Evolutionary conservation across 306 rosid genomes (phyloP), one percentile per base, ranked within the genome.

Genomic region (Geum urbanum): DNA sequence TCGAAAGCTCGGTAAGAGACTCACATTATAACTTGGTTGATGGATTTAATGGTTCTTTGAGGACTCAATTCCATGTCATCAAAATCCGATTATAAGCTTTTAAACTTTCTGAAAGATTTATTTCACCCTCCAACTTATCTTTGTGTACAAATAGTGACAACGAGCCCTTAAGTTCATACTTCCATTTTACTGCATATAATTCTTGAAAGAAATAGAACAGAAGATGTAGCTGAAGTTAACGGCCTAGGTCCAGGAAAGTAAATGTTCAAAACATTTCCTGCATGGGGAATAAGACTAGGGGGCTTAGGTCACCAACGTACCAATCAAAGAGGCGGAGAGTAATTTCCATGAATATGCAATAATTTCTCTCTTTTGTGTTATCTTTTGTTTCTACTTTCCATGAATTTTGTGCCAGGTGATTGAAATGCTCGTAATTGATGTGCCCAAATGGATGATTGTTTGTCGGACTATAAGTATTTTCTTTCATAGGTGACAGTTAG

Each of bases 371-470:
- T 14, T 22, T 70, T 72, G 7, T 41, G 0, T n/a, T 27, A 16
- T 32, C 49, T 66, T 66, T 19, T 9, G 24, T 16, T 19, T 47
- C 24, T 47, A 14, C 24, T 46, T 65, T 18, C 24, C 43, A 13
- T 48, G 57, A 15, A 48, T 16, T 50, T 67, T 50, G 48, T 67
- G 41, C 60, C 56, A 52, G 68, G 16, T 12, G 48, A 67, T 75
- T 76, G 59, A 47, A 66, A 76, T 55, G 45, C 48, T 72, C 40
- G 64, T 8, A 52, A 67, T 12, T 54, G 72, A 32, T 60, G 45
- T 55, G 67, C 70, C 70, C 67, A 63, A 63, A 64, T 72, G 58
- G 50, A 71, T 53, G 5, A 41, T 63, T 20, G 18, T 43, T 63
- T 69, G 61, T 63, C 66, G 15, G 47, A 19, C 66, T 72, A 67